Evolutionary conservation across 2,329 filamentous ascomycete species (phyloP), one percentile per base, ranked within the genome.

Genomic region (Aspergillus viridinutans): DNA sequence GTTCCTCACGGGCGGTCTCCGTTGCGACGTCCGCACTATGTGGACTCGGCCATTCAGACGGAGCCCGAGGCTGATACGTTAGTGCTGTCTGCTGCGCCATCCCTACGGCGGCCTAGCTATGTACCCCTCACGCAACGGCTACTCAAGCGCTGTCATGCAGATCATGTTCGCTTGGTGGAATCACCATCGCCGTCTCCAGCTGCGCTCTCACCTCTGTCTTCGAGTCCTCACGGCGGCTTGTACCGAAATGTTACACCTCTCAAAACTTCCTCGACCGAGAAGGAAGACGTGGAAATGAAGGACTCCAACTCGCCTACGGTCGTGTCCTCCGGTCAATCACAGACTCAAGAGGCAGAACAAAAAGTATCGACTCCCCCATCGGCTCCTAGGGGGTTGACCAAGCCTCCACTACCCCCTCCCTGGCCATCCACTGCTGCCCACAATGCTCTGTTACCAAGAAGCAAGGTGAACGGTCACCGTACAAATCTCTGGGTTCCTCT

Each of bases 281-380:
- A 58, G 10, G 65, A 68, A 12, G 78, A 80, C 64, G 67, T 78
- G 17, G 78, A 79, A 53, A 81, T 81, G 79, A 76, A 75, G 58
- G 78, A 81, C 59, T 67, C 69, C 10, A 64, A 67, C 45, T 65
- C 66, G 4, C 64, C 65, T 14, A 64, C 64, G 17, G 66, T 63
- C 17, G 48, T 47, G 4, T 62, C 57, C 21, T 53, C 60, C 12
- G 49, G 26, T 4, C 61, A 64, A 47, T 59, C 64, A 20, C 63
- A 61, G 50, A 51, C 49, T 23, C 57, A 50, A 3, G 58, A 55
- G 42, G 38, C 49, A 5, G 56, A 62, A 29, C 10, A 17, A 10
- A 21, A 47, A 25, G 23, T 12, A 14, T 35, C 23, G 42, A 49
- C 40, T 28, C 17, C 25, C 5, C 25, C 17, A 14, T 47, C 50